phyloP scores from a whole-genome alignment of 2,329 filamentous ascomycete species.

The Dothistroma pini region DNA sequence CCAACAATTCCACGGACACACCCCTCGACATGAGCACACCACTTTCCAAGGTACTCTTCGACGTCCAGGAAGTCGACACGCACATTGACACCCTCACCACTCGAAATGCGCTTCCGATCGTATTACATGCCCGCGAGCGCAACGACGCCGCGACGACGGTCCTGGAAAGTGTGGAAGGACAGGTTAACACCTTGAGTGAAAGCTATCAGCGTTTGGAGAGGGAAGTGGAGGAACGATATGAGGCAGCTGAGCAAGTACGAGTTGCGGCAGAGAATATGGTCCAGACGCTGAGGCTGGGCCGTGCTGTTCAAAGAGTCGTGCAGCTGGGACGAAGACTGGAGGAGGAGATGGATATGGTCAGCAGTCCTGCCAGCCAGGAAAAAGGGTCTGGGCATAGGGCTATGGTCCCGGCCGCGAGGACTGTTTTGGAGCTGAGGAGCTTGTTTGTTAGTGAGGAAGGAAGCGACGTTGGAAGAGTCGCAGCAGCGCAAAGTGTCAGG shows the following conservation, averaged over 20 bases:
- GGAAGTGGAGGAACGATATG: constrained; percentile 81
- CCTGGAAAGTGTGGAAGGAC: constrained; percentile 70
- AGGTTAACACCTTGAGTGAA: constrained; percentile 75
- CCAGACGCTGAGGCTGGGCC: constrained; percentile 71
- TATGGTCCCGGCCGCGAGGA: constrained; percentile 77
- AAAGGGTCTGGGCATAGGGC: constrained; percentile 60
- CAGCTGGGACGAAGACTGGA: constrained; percentile 83
- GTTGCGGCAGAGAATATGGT: constrained; percentile 73
- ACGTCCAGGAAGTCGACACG: constrained; percentile 94
- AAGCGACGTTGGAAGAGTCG: constrained; percentile 68
- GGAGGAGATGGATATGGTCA: constrained; percentile 72
- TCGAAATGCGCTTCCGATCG: constrained; percentile 73
- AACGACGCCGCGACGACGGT: constrained; percentile 69
- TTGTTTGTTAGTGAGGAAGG: constrained; percentile 52
- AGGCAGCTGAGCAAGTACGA: constrained; percentile 78
- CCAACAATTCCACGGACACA: constrained; percentile 87
- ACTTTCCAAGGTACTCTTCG: constrained; percentile 88
- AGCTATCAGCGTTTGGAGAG: constrained; percentile 82
- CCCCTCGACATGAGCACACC: constrained; percentile 92
- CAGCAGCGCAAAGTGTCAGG: constrained; percentile 67
- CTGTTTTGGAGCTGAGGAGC: constrained; percentile 61
- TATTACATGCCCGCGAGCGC: constrained; percentile 72
- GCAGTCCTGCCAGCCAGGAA: constrained; percentile 30
- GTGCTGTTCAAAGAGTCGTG: constrained; percentile 73
- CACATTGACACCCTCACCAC: constrained; percentile 90